A percentile compares a stretch with the other conserved stretches of the same genome.
phyloP scores from a whole-genome alignment of 257 asterid species.

The Schizonepeta tenuifolia region DNA sequence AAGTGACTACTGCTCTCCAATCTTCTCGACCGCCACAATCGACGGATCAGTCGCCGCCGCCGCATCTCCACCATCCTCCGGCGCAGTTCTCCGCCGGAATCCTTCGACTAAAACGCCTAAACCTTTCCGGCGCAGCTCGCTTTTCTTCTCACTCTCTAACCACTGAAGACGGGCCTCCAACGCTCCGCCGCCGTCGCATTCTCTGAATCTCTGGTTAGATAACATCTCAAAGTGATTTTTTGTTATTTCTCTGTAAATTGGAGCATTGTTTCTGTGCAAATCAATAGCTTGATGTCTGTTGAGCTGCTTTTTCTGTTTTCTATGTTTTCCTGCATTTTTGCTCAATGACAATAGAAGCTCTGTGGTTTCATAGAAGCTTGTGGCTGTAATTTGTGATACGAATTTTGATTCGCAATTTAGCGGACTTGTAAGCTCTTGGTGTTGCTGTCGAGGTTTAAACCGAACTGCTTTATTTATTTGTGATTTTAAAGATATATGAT shows the following conservation, averaged over 20 bases:
- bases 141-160: too few relatives aligned
- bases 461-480: slow-evolving; percentile 9
- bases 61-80: too few relatives aligned
- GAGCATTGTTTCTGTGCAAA: slow-evolving; percentile 1
- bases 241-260: neutral
- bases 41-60: too few relatives aligned
- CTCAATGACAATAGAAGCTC: neutral
- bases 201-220: too few relatives aligned
- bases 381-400: neutral
- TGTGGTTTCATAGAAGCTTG: neutral
- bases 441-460: neutral
- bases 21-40: too few relatives aligned
- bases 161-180: too few relatives aligned
- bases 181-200: too few relatives aligned
- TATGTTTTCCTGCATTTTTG: neutral
- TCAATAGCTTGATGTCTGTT: slow-evolving; percentile 5
- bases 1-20: too few relatives aligned
- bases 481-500: neutral
- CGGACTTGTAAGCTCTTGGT: neutral
- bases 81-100: too few relatives aligned
- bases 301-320: slow-evolving; percentile 16
- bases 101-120: too few relatives aligned
- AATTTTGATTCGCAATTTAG: slow-evolving; percentile 7
- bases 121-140: too few relatives aligned
- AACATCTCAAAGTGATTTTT: neutral